phyloP scores from a whole-genome alignment of 2,329 filamentous ascomycete species.

The Penicillium sp. region DNA sequence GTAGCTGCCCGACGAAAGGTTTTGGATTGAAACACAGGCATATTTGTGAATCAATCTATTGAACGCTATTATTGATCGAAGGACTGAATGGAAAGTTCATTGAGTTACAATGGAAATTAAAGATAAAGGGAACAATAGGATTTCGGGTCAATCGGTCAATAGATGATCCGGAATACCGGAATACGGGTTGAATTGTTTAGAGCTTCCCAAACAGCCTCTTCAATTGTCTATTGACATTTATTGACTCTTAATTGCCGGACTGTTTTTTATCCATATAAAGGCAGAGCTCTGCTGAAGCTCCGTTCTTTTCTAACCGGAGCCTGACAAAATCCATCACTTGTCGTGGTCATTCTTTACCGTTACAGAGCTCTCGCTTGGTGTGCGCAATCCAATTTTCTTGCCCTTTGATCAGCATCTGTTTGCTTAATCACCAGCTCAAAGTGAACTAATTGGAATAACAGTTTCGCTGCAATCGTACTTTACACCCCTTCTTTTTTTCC shows the following conservation, averaged over 20 bases:
- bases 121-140: neutral
- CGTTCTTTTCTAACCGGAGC: neutral
- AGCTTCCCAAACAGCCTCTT: constrained; percentile 12
- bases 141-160: constrained; percentile 13
- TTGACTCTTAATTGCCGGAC: neutral
- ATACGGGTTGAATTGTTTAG: constrained; percentile 23
- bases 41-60: constrained; percentile 29
- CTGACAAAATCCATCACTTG: neutral
- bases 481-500: neutral
- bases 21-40: constrained; percentile 67
- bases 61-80: neutral
- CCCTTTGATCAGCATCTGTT: neutral
- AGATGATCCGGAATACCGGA: constrained; percentile 19
- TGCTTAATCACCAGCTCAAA: neutral
- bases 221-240: neutral
- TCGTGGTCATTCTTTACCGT: neutral
- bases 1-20: constrained; percentile 64
- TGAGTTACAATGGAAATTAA: neutral
- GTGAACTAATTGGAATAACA: neutral
- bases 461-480: no score
- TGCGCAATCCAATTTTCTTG: constrained; percentile 4
- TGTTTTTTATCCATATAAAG: neutral
- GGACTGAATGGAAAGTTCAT: neutral
- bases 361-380: neutral
- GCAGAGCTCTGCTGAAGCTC: neutral